These are phyloP conservation scores for Russula sp. DNA, from an alignment of 768 basidiomycete species.

Conservation along the genomic window DNA sequence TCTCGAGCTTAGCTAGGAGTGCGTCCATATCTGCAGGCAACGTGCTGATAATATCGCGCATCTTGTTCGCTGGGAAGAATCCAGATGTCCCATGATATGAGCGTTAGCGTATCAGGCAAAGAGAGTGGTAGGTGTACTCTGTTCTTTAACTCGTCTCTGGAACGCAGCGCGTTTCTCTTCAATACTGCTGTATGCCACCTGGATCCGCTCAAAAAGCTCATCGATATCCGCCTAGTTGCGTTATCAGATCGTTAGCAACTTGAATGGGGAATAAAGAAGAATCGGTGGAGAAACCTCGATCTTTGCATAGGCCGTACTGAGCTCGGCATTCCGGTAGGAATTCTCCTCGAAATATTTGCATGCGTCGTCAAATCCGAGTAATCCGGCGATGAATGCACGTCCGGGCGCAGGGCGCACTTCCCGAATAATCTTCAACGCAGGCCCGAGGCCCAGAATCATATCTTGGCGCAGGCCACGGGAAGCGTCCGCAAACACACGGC, in stretches of 20 bases:
- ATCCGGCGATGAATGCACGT: slow-evolving; percentile 11
- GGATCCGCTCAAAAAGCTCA: slow-evolving; percentile 13
- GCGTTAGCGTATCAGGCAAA: neutral
- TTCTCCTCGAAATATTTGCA: slow-evolving; percentile 22
- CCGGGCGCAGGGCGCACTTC: slow-evolving; percentile 15
- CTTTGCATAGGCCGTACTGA: slow-evolving; percentile 9
- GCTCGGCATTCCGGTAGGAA: neutral
- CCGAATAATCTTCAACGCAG: slow-evolving; percentile 1
- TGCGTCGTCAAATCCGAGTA: slow-evolving; percentile 23
- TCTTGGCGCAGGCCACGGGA: slow-evolving; percentile 13
- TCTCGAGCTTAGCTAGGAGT: slow-evolving; percentile 13
- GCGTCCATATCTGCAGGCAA: slow-evolving; percentile 16
- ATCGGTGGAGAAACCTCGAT: slow-evolving; percentile 14
- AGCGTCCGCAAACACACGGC: slow-evolving; percentile 17
- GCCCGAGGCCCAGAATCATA: neutral
- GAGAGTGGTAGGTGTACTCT: neutral
- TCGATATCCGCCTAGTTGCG: slow-evolving; percentile 2
- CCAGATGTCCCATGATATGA: neutral
- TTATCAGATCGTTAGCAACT: neutral
- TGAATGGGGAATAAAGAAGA: neutral
- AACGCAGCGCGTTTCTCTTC: slow-evolving; percentile 9
- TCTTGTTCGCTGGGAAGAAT: slow-evolving; percentile 14
- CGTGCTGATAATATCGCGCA: slow-evolving; percentile 14
- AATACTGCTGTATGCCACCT: slow-evolving; percentile 4
- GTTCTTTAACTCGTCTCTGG: slow-evolving; percentile 17